Conservation (phyloP, 805 yeast genomes). For the Candida awuae region DNA sequence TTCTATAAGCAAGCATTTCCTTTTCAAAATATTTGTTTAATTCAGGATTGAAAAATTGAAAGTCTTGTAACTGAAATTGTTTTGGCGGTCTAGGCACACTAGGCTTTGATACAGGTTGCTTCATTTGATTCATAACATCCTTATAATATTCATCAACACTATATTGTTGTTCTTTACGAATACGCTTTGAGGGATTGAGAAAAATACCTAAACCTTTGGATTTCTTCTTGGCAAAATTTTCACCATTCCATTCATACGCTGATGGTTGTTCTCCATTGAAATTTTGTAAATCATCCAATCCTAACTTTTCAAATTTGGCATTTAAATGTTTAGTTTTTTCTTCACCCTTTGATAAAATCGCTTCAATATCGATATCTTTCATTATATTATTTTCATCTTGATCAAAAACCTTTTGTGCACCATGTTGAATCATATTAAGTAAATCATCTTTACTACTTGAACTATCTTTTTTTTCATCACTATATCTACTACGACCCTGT, state of each 20-base stretch:
- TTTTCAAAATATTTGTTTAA: conserved; percentile 47
- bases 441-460: conserved; percentile 68
- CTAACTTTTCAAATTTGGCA: conserved; percentile 75
- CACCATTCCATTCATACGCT: conserved; percentile 96
- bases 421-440: conserved; percentile 92
- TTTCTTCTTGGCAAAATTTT: conserved; percentile 62
- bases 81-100: conserved; percentile 55
- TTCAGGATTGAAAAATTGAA: conserved; percentile 59
- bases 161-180: conserved; percentile 70
- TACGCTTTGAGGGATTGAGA: conserved; percentile 71
- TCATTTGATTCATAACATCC: conserved; percentile 45
- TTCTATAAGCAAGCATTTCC: conserved; percentile 59
- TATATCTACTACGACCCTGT: conserved; percentile 62
- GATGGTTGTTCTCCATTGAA: conserved; percentile 68
- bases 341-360: conserved; percentile 71
- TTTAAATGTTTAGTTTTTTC: conserved; percentile 73
- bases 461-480: conserved; percentile 24
- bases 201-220: conserved; percentile 42
- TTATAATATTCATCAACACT: conserved; percentile 70
- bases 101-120: conserved; percentile 31
- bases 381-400: conserved; percentile 20
- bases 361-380: conserved; percentile 49
- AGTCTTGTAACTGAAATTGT: conserved; percentile 55
- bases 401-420: conserved; percentile 85
- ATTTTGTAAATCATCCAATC: conserved; percentile 88